Conservation (phyloP, 192 early-diverging fungal genomes). For the Backusella parvicylindrica region DNA sequence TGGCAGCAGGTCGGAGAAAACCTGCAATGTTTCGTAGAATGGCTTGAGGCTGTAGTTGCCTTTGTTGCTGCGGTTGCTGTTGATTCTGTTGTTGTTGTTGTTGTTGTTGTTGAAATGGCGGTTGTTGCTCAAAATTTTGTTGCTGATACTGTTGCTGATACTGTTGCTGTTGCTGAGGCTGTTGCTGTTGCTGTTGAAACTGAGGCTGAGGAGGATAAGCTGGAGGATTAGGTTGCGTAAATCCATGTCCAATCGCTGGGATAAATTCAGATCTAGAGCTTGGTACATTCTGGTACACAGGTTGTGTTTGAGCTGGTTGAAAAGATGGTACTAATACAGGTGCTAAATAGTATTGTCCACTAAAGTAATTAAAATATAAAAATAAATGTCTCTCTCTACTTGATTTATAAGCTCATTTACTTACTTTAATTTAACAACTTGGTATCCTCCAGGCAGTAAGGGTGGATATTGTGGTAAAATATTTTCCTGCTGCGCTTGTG, state of each 20-base stretch:
- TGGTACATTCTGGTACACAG: neutral
- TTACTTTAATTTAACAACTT: conserved; percentile 26
- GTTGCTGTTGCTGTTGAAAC: neutral
- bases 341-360: conserved; percentile 30
- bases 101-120: neutral
- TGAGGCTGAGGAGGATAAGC: neutral
- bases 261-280: neutral
- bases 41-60: neutral
- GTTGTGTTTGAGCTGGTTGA: neutral
- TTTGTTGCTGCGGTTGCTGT: neutral
- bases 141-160: neutral
- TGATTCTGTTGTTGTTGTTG: neutral
- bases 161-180: neutral
- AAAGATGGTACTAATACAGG: conserved; percentile 25
- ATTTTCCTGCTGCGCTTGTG: neutral
- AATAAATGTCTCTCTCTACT: neutral
- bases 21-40: neutral
- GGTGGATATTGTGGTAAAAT: neutral
- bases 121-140: neutral
- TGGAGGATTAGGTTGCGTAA: neutral
- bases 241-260: neutral
- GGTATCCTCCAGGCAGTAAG: conserved; percentile 26
- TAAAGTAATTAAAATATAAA: neutral
- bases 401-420: neutral
- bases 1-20: neutral